These are phyloP conservation scores for Gryganskiella cystojenkinii DNA, from an alignment of 192 early-diverging fungal species.

Conservation along the genomic window DNA sequence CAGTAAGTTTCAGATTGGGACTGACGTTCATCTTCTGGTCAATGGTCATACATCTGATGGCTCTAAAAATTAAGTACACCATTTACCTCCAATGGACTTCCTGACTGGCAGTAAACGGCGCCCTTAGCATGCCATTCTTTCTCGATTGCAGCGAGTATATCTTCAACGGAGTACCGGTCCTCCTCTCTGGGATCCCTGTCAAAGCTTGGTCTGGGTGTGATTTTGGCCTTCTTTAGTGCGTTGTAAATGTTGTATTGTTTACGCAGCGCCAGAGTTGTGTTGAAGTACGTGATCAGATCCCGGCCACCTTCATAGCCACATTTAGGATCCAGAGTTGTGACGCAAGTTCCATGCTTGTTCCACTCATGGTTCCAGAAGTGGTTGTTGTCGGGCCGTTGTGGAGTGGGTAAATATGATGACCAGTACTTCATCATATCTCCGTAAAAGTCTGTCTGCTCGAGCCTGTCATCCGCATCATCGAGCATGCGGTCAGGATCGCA, in stretches of 20 bases:
- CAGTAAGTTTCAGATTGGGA: too few relatives aligned
- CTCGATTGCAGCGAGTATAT: not conserved
- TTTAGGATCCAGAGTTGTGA: slow-evolving; percentile 66
- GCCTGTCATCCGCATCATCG: slow-evolving; percentile 33
- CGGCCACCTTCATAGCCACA: slow-evolving; percentile 62
- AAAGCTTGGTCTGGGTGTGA: slow-evolving; percentile 51
- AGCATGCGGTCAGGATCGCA: too few relatives aligned
- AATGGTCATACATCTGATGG: too few relatives aligned
- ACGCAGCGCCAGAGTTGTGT: slow-evolving; percentile 59
- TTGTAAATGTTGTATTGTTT: slow-evolving; percentile 62
- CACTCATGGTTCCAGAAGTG: slow-evolving; percentile 82
- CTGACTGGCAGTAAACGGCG: not conserved
- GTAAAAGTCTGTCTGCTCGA: slow-evolving; percentile 40
- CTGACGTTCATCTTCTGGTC: too few relatives aligned
- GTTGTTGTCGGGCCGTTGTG: slow-evolving; percentile 70
- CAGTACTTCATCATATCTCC: slow-evolving; percentile 68
- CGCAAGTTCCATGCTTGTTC: slow-evolving; percentile 82
- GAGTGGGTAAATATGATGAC: slow-evolving; percentile 59
- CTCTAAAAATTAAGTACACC: too few relatives aligned
- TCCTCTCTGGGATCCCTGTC: slow-evolving; percentile 1
- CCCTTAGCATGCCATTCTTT: not conserved
- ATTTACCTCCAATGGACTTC: too few relatives aligned
- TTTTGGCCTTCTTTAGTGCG: slow-evolving; percentile 56
- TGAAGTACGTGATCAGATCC: slow-evolving; percentile 67
- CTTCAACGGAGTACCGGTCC: not conserved